A percentile compares a stretch with the other conserved stretches of the same genome.
Conservation (phyloP, 805 yeast genomes). For the Nakazawaea wickerhamii region DNA sequence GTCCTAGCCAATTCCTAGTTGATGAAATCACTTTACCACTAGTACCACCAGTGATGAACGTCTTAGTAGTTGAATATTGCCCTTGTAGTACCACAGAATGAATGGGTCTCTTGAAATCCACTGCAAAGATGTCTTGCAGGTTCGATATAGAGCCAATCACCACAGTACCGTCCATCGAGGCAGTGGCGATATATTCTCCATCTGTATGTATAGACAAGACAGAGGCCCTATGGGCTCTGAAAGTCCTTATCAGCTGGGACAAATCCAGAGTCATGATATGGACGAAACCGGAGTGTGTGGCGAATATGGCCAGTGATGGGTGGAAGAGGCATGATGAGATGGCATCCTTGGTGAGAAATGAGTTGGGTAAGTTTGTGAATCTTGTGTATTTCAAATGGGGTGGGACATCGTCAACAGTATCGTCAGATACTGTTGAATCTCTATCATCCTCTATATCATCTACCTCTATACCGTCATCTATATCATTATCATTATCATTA, state of each 20-base stretch:
- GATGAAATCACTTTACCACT: conserved; percentile 76
- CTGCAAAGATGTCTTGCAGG: conserved; percentile 60
- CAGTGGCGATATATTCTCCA: conserved; percentile 74
- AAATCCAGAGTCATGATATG: conserved; percentile 62
- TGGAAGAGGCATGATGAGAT: conserved; percentile 64
- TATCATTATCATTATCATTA: conserved; percentile 18
- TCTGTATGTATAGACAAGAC: conserved; percentile 69
- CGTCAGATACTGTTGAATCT: too few relatives aligned
- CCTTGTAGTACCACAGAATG: conserved; percentile 81
- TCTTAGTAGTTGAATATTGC: conserved; percentile 52
- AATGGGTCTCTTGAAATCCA: conserved; percentile 82
- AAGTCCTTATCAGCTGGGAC: conserved; percentile 52
- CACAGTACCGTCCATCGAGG: conserved; percentile 91
- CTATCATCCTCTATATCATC: conserved; percentile 31
- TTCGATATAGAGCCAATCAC: conserved; percentile 69
- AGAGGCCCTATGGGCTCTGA: conserved; percentile 83
- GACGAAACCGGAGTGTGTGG: conserved; percentile 83
- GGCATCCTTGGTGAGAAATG: conserved; percentile 71
- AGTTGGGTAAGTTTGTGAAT: conserved; percentile 57
- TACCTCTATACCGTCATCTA: conserved; percentile 30
- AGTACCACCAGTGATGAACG: conserved; percentile 85
- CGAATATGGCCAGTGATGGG: conserved; percentile 65
- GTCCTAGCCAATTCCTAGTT: conserved; percentile 82
- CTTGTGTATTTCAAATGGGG: conserved; percentile 76
- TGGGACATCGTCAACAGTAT: conserved; percentile 51